These are phyloP conservation scores for Silybum marianum DNA, from an alignment of 129 eudicot species.

Conservation along the genomic window DNA sequence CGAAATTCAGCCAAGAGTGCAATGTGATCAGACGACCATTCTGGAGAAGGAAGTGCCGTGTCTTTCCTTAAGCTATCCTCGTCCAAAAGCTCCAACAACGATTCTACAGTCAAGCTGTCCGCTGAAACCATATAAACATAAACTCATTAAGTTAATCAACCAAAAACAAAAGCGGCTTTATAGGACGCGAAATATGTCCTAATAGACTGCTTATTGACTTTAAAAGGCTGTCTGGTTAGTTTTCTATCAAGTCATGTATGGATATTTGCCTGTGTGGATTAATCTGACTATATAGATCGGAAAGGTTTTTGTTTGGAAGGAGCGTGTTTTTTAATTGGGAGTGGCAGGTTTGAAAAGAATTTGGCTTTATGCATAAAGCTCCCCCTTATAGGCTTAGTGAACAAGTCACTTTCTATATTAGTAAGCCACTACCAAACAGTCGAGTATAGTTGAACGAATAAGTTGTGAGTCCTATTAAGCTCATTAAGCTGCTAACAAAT, in stretches of 20 bases:
- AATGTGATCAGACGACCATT: slow-evolving; percentile 98
- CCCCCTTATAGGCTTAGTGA: too few relatives aligned
- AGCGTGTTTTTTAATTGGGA: too few relatives aligned
- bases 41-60: slow-evolving; percentile 97
- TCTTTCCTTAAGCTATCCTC: slow-evolving; percentile 93
- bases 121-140: slow-evolving; percentile 49
- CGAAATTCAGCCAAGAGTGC: slow-evolving; percentile 95
- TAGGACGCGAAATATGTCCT: background rate
- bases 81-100: slow-evolving; percentile 89
- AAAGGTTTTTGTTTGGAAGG: background rate
- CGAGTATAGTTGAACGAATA: too few relatives aligned
- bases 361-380: too few relatives aligned
- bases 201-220: background rate
- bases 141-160: background rate
- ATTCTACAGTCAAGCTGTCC: slow-evolving; percentile 88
- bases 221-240: background rate
- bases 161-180: background rate
- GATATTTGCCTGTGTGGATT: background rate
- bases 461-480: too few relatives aligned
- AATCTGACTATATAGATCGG: background rate
- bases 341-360: too few relatives aligned
- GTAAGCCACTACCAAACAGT: too few relatives aligned
- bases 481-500: too few relatives aligned
- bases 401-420: too few relatives aligned
- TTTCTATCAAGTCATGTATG: background rate